Conservation (phyloP, 208 protist genomes). For the Wallacemonas sp. region DNA sequence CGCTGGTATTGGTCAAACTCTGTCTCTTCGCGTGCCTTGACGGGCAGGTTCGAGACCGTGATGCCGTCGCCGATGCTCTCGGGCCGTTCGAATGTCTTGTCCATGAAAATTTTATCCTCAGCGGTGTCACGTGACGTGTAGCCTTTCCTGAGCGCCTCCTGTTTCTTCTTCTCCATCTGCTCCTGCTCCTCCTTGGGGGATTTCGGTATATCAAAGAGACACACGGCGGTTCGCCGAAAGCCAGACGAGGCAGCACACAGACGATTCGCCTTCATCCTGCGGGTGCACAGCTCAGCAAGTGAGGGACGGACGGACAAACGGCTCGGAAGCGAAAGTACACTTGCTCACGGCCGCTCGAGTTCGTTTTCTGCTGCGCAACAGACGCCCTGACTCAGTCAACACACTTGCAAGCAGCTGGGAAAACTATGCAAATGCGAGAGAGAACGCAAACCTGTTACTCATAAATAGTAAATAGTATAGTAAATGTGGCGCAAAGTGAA, state of each 20-base stretch:
- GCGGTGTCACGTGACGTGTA: constrained; percentile 57
- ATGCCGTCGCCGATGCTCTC: constrained; percentile 47
- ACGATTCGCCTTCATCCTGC: too few relatives aligned
- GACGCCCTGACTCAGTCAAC: too few relatives aligned
- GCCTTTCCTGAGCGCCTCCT: constrained; percentile 49
- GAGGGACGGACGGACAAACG: too few relatives aligned
- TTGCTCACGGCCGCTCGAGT: too few relatives aligned
- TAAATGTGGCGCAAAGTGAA: too few relatives aligned
- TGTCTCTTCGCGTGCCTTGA: constrained; percentile 40
- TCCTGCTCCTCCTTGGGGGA: constrained; percentile 34
- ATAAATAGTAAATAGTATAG: too few relatives aligned
- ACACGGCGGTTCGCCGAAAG: not conserved
- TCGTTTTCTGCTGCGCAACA: too few relatives aligned
- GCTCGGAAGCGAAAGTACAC: too few relatives aligned
- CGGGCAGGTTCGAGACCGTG: constrained; percentile 65
- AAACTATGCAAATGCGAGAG: too few relatives aligned
- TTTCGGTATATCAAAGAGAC: constrained; percentile 22
- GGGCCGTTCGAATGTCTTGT: constrained; percentile 37
- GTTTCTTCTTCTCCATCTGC: constrained; percentile 37
- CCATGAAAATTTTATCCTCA: constrained; percentile 63
- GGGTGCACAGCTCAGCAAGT: too few relatives aligned
- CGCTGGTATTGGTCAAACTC: constrained; percentile 77
- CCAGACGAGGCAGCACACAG: not conserved
- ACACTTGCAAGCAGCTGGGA: too few relatives aligned
- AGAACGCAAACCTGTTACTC: constrained; percentile 11